Percentiles rank a stretch among this genome's conserved stretches.
These are phyloP conservation scores for Pterocarpus santalinus DNA, from an alignment of 306 rosid genomes.

Conservation along the genomic window DNA sequence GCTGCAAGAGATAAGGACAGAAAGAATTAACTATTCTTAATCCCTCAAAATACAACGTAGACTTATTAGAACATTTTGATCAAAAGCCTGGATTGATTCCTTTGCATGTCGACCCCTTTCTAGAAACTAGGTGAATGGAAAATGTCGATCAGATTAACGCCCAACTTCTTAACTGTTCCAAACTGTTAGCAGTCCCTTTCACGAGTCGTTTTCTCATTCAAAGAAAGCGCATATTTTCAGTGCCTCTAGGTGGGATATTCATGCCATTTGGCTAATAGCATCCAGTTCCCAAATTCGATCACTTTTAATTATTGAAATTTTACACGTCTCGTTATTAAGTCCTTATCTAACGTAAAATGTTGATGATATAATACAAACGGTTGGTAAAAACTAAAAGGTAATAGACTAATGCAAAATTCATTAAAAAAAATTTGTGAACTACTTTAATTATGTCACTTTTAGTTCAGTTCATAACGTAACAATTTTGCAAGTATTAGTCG, in stretches of 20 bases:
- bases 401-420: background rate
- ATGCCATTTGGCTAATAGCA: background rate
- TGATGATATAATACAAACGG: background rate
- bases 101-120: background rate
- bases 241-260: background rate
- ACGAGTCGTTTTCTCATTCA: background rate
- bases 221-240: background rate
- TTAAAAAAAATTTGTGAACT: background rate
- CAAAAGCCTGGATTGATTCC: too few species aligned
- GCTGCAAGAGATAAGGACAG: background rate
- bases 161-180: background rate
- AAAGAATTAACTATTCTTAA: background rate
- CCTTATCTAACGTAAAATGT: background rate
- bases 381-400: background rate
- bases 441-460: background rate
- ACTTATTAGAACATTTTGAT: too few species aligned
- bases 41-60: too few species aligned
- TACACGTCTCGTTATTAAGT: background rate
- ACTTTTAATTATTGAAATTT: background rate
- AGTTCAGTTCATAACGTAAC: background rate
- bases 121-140: background rate
- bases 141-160: background rate
- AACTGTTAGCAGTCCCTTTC: background rate
- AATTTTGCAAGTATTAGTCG: background rate
- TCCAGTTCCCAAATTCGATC: background rate